Conservation (phyloP, 805 yeast species). For the Cephaloascus fragrans region DNA sequence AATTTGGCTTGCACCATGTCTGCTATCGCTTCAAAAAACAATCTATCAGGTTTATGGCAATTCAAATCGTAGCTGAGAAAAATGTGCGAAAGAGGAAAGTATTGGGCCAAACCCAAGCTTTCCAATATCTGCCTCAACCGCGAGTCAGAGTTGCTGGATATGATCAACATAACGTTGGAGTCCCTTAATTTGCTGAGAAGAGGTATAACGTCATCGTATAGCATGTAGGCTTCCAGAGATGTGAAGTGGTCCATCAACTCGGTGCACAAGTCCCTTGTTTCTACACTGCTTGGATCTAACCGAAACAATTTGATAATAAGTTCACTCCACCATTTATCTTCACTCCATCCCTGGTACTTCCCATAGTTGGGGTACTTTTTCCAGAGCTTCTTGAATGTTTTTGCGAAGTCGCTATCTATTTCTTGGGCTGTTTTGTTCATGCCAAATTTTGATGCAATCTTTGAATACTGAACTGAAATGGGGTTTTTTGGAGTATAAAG, state of each 20-base stretch:
- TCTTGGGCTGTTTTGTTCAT: slow-evolving; percentile 16
- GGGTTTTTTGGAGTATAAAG: slow-evolving; percentile 48
- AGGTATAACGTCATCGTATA: slow-evolving; percentile 44
- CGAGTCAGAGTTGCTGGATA: slow-evolving; percentile 57
- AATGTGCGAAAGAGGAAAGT: slow-evolving; percentile 25
- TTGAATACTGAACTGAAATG: slow-evolving; percentile 42
- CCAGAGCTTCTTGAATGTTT: slow-evolving; percentile 23
- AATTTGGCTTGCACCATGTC: slow-evolving; percentile 12
- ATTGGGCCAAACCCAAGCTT: slow-evolving; percentile 32
- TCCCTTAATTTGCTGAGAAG: slow-evolving; percentile 23
- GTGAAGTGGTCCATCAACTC: slow-evolving; percentile 40
- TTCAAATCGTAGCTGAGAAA: slow-evolving; percentile 52
- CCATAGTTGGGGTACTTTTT: slow-evolving; percentile 55
- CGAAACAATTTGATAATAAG: slow-evolving; percentile 34
- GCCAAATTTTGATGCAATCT: slow-evolving; percentile 37
- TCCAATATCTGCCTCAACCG: slow-evolving; percentile 35
- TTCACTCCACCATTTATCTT: slow-evolving; percentile 50
- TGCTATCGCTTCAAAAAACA: slow-evolving; percentile 33
- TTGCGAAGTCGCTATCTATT: slow-evolving; percentile 15
- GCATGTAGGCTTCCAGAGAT: slow-evolving; percentile 38
- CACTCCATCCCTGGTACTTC: slow-evolving; percentile 17
- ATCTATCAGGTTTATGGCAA: slow-evolving; percentile 38
- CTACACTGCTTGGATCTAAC: slow-evolving; percentile 15
- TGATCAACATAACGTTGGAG: slow-evolving; percentile 25
- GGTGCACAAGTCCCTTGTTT: slow-evolving; percentile 27